Base-by-base conservation (phyloP, 805 yeast genomes). In the Scheffersomyces coipomensis region DNA sequence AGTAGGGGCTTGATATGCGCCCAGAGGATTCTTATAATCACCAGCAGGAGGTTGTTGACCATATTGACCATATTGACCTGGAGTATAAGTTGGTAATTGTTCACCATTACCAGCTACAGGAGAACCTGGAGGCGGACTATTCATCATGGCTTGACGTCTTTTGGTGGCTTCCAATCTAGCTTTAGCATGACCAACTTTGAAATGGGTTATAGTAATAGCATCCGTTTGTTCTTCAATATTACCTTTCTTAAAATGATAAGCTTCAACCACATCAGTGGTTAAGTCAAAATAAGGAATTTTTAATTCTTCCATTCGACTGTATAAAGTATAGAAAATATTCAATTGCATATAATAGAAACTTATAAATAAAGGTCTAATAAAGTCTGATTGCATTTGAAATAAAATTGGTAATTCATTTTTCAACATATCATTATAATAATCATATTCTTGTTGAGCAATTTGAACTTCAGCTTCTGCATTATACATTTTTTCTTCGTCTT, bases 311-410 rank as follows among this genome's bases (percentile, higher is more conserved):
- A 91, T 87, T 53, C 86, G 79, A 57, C 77, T 84, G 71, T 87
- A 90, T 46, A 93, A 72, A 1, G 97, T 89, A 75, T 93, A 93
- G 64, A 90, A 93, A 42, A 93, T 88, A 70, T 93, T 93, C 71
- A 93, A 78, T 71, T 93, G 99, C 98, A 93, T 93, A 74, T 81
- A 93, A 68, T 93, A 93, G 64, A 93, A 83, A 39, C 95, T 84
- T 53, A 91, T 93, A 67, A 93, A 93, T 53, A 93, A 72, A 15
- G 99, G 99, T 57, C 82, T 84, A 58, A 93, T 90, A 59, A 93
- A 88, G 54, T 89, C 93, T 4, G 89, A 86, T 64, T 93, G 97
- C 64, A 93, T 73, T 53, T 78, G 80, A 65, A 93, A 93, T 58
- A 93, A 71, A 32, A 85, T 68, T 17, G 99, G 99, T 44, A 93